Percentiles rank a stretch among this genome's conserved stretches.
Conservation (phyloP, 2,329 filamentous ascomycete genomes). For the Botryosphaeria dothidea region DNA sequence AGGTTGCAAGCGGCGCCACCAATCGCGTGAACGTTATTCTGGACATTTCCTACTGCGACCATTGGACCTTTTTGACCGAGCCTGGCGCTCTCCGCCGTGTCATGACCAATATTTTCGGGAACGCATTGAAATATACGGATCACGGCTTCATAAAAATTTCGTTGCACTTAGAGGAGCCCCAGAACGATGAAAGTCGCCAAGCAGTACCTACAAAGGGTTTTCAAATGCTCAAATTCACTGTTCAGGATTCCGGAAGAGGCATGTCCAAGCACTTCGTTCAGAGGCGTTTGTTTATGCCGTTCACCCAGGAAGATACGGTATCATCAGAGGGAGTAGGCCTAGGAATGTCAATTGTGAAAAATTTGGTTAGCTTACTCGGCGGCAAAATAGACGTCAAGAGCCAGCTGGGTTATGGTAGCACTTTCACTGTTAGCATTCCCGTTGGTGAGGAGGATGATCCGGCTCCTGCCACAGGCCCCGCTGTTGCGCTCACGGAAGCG, state of each 20-base stretch:
- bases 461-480: conserved; percentile 1
- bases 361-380: conserved; percentile 38
- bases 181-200: too few species aligned
- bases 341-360: conserved; percentile 41
- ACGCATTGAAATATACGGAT: conserved; percentile 41
- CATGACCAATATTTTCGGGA: conserved; percentile 43
- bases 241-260: conserved; percentile 41
- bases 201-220: too few species aligned
- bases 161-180: conserved; percentile 33
- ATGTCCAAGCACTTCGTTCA: conserved; percentile 43
- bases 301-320: conserved; percentile 41
- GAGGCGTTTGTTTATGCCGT: conserved; percentile 39
- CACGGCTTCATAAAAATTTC: conserved; percentile 39
- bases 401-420: conserved; percentile 36
- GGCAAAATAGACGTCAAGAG: conserved; percentile 41
- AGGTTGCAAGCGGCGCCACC: too few species aligned
- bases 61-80: conserved; percentile 34
- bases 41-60: conserved; percentile 3
- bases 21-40: conserved; percentile 6
- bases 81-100: conserved; percentile 32
- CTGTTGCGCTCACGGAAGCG: neutral
- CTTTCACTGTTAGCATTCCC: conserved; percentile 27
- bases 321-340: conserved; percentile 38
- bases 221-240: conserved; percentile 31
- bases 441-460: neutral